Evolutionary conservation across 441 rosid genomes (phyloP).

Genomic region (Pelargonium citronellum): DNA sequence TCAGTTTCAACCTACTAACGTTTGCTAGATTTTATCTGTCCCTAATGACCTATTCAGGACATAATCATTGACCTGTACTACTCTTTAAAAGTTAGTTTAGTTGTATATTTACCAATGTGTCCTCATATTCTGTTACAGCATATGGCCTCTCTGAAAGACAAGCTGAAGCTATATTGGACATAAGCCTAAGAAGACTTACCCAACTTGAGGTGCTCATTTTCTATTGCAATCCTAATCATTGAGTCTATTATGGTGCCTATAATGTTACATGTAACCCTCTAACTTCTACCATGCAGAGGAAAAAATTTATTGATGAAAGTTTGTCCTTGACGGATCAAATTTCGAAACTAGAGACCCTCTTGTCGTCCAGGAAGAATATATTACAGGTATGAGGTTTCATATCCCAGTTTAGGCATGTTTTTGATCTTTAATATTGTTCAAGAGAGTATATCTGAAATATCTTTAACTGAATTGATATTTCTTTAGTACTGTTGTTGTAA

Average conservation of each 20-base stretch:
- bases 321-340: conserved; percentile 61
- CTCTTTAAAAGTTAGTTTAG: not conserved
- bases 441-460: not conserved
- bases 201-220: conserved; percentile 63
- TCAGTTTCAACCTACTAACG: not conserved
- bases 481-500: not conserved
- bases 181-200: conserved; percentile 68
- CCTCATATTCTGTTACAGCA: conserved; percentile 29
- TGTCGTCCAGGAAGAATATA: conserved; percentile 64
- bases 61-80: not conserved
- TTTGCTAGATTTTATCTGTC: not conserved
- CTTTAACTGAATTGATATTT: not conserved
- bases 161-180: conserved; percentile 85
- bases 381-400: conserved; percentile 48
- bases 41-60: not conserved
- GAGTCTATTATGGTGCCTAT: conserved; percentile 11
- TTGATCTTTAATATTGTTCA: not conserved
- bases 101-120: conserved; percentile 3
- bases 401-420: conserved; percentile 14
- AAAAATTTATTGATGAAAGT: conserved; percentile 69
- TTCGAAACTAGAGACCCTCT: conserved; percentile 58
- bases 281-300: conserved; percentile 45
- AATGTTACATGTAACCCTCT: conserved; percentile 9
- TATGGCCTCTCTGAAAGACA: conserved; percentile 77
- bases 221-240: conserved; percentile 7